A percentile compares a stretch with the other conserved stretches of the same genome.
Conservation (phyloP, 164 flowering plant genomes). For the Aristolochia californica region DNA sequence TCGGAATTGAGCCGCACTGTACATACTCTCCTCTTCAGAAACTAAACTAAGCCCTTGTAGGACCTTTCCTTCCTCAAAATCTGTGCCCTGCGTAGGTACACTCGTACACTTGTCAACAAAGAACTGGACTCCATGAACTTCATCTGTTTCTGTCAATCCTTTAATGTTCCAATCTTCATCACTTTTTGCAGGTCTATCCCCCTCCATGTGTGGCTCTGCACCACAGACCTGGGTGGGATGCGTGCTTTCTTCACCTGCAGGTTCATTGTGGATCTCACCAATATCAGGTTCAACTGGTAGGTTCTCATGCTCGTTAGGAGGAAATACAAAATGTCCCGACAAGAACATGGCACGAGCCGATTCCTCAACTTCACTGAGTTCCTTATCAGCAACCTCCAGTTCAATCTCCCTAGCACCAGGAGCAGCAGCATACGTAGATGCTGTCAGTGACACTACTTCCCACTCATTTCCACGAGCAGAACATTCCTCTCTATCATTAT, state of each 20-base stretch:
- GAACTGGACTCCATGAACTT: slow-evolving; percentile 31
- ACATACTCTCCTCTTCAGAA: slow-evolving; percentile 41
- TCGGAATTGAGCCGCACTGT: slow-evolving; percentile 20
- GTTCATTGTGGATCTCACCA: slow-evolving; percentile 28
- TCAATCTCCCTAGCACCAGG: slow-evolving; percentile 51
- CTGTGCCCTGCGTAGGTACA: slow-evolving; percentile 21
- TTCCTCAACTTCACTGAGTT: slow-evolving; percentile 13
- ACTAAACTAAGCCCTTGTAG: slow-evolving; percentile 30
- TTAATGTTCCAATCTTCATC: slow-evolving; percentile 31
- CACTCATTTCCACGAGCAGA: slow-evolving; percentile 79
- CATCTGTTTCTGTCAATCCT: slow-evolving; percentile 31
- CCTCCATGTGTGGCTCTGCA: slow-evolving; percentile 11
- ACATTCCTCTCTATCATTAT: slow-evolving; percentile 31
- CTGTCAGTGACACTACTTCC: slow-evolving; percentile 98
- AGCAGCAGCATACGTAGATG: slow-evolving; percentile 87
- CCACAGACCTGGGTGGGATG: slow-evolving; percentile 12
- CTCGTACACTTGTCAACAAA: slow-evolving; percentile 34
- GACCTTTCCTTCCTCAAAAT: slow-evolving; percentile 26
- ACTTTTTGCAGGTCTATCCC: slow-evolving; percentile 28
- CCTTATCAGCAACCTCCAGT: slow-evolving; percentile 21
- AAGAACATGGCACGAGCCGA: slow-evolving; percentile 58
- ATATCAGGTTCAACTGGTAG: slow-evolving; percentile 36
- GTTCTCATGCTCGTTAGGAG: slow-evolving; percentile 69
- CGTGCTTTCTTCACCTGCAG: slow-evolving; percentile 15
- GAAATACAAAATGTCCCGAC: slow-evolving; percentile 90